Base-by-base conservation (phyloP, 257 asterid species). In the Penstemon eatonii region DNA sequence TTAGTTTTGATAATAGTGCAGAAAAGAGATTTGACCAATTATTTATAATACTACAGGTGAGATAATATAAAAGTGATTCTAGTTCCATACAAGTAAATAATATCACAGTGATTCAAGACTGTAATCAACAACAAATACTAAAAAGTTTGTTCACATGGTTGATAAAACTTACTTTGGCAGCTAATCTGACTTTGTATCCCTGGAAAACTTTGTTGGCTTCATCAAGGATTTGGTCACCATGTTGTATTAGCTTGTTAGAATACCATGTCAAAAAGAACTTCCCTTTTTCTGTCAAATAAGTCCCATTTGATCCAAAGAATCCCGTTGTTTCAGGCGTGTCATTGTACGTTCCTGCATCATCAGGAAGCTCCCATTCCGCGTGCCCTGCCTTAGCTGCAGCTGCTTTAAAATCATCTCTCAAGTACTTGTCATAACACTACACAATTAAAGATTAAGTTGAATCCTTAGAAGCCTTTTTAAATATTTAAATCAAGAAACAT, bases 191-290 rank as follows among this genome's bases (percentile, higher is more conserved):
- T 39, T 40, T 55, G 73, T 42, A 77, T 65, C 92, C 95, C 68
- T 70, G 81, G 71, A 91, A 91, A 47, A 70, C 75, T 74, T 77
- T 65, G 64, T 87, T 91, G 73, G 95, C 97, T 45, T 87, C 90
- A 51, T 81, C 90, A 49, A 89, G 87, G 72, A 91, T 85, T 55
- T 80, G 96, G 79, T 91, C 95, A n/a, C 89, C 97, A 65, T 91
- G 97, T 54, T 81, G 81, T 49, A 89, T 72, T 41, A 89, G 59
- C 81, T 84, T 82, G 80, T 78, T 85, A 1, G 97, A 84, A 40
- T 91, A 91, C 97, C 96, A 91, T 52, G 74, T 77, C 64, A 89
- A 66, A 78, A 91, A 91, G 66, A 91, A 89, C 61, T 84, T 82
- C 42, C 97, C 95, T 12, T 82, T 81, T 11, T 89, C 86, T 6